A percentile compares a stretch with the other conserved stretches of the same genome.
Conservation (phyloP, 176 grass and related monocot species). For the Phoenix roebelenii region DNA sequence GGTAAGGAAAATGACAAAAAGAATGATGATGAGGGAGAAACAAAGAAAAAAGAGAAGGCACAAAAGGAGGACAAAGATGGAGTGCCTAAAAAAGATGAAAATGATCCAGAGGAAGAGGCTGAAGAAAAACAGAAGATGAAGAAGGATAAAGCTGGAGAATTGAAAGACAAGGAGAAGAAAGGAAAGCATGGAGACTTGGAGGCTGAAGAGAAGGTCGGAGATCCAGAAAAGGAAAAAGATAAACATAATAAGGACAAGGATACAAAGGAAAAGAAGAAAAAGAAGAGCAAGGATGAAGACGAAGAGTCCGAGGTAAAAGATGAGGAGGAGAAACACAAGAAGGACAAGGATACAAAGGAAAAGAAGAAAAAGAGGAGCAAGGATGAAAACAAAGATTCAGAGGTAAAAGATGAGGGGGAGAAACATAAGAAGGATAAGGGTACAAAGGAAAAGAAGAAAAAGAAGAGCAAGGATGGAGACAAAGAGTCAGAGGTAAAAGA, state of each 20-base stretch:
- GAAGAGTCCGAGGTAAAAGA: slow-evolving; percentile 16
- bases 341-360: slow-evolving; percentile 20
- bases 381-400: slow-evolving; percentile 18
- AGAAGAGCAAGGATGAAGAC: neutral
- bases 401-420: slow-evolving; percentile 18
- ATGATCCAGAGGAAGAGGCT: neutral
- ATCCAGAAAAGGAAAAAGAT: slow-evolving; percentile 3
- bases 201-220: neutral
- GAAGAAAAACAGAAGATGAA: slow-evolving; percentile 20
- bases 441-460: slow-evolving; percentile 14
- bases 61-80: slow-evolving; percentile 15
- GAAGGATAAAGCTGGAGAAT: slow-evolving; percentile 5
- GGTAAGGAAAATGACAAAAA: slow-evolving; percentile 4
- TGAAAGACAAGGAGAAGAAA: neutral
- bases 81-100: neutral
- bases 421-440: slow-evolving; percentile 24
- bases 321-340: slow-evolving; percentile 18
- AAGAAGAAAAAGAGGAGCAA: slow-evolving; percentile 19
- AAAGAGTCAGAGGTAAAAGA: slow-evolving; percentile 18
- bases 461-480: slow-evolving; percentile 24
- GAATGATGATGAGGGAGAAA: neutral
- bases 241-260: slow-evolving; percentile 29
- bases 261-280: slow-evolving; percentile 27
- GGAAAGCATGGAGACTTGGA: slow-evolving; percentile 1
- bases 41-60: neutral